phyloP scores from a whole-genome alignment of 768 basidiomycete genomes.

The Tulasnella sp. region DNA sequence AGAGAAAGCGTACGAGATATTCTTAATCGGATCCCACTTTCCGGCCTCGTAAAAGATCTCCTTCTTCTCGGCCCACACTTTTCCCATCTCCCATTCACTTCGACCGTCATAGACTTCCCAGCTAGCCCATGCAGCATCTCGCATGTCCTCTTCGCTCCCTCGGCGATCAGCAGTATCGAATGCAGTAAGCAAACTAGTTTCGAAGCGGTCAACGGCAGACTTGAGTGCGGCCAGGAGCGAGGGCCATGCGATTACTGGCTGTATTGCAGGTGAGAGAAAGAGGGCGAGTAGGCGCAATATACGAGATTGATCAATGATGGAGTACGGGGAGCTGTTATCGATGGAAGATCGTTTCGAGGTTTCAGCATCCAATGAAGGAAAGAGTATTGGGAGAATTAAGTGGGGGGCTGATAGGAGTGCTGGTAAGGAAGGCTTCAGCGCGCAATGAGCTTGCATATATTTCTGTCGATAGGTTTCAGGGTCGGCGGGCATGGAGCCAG shows the following conservation, averaged over 20 bases:
- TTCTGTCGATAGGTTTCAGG: conserved; percentile 38
- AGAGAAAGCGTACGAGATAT: conserved; percentile 50
- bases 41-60: conserved; percentile 86
- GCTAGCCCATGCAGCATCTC: conserved; percentile 66
- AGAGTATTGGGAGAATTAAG: conserved; percentile 50
- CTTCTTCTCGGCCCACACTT: conserved; percentile 90
- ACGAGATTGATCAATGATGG: conserved; percentile 50
- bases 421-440: conserved; percentile 50
- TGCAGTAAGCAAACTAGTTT: conserved; percentile 69
- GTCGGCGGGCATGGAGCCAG: neutral
- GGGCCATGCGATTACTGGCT: conserved; percentile 62
- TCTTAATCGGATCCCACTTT: conserved; percentile 70
- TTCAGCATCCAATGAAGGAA: conserved; percentile 26
- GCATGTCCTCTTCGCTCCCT: conserved; percentile 66
- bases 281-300: conserved; percentile 59
- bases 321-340: conserved; percentile 25
- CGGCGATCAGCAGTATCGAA: conserved; percentile 81
- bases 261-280: conserved; percentile 60
- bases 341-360: conserved; percentile 21
- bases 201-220: conserved; percentile 78
- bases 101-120: conserved; percentile 65
- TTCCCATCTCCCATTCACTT: conserved; percentile 80
- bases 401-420: conserved; percentile 55
- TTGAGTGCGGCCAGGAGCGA: conserved; percentile 54
- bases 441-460: conserved; percentile 54